Evolutionary conservation across 768 basidiomycete genomes (phyloP), one percentile per base, ranked within the genome.

Genomic region (Xanthoconium stramineum): DNA sequence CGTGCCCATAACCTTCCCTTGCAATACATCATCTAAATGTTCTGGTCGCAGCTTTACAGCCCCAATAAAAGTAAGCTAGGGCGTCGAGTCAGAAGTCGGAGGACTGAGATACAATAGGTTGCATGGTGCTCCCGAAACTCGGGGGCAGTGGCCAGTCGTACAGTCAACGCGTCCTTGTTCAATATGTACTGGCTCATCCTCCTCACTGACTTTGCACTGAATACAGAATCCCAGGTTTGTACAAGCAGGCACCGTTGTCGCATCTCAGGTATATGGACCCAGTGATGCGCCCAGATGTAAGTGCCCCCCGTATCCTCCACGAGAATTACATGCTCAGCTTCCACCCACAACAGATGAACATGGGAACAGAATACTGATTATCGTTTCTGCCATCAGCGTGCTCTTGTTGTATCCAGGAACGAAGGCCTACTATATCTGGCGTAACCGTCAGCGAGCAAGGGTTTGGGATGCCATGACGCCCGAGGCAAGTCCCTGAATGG

Each of bases 81-180:
- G 24, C 24, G 24, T 24, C 24, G 24, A 4, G 24, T 24, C 24
- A 24, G 24, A 24, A 24, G 24, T 4, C 4, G 24, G 24, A 24
- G 24, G 4, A 24, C 24, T 24, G 24, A 24, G 24, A 24, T 24
- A 24, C 4, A 24, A 24, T 24, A 59, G 70, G 80, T 82, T 7
- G 81, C 68, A n/a, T 84, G 81, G 83, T 81, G 80, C 59, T 83
- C 82, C 14, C 77, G 81, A 24, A 84, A 84, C 53, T 73, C 81
- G 0, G 83, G 82, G 30, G 80, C 76, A 3, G 83, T 84, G 12
- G 81, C 83, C 10, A 80, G 80, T 56, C 73, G 83, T 15, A 83
- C 83, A 0, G 82, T 83, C 47, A 82, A 81, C 49, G 82, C 80
- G 0, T 83, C 4, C 24, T 24, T 24, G 24, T 24, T 24, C 24